phyloP scores from a whole-genome alignment of 2,329 filamentous ascomycete species.

The Aspergillus oerlinghausenensis region DNA sequence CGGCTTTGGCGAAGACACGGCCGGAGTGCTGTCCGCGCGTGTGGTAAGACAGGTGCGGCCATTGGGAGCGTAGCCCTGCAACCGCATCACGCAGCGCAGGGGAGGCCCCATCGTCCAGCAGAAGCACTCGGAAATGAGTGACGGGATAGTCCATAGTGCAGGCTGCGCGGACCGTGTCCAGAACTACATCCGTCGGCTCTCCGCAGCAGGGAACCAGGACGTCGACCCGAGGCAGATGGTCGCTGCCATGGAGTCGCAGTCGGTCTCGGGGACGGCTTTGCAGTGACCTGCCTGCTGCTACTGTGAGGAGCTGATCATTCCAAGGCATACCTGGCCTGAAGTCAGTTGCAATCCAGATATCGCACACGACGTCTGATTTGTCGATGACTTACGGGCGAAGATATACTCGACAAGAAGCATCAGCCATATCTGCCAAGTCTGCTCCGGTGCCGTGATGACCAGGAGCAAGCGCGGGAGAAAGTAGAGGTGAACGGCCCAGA shows the following conservation, averaged over 20 bases:
- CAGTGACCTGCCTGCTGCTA: conserved; percentile 12
- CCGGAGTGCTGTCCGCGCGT: conserved; percentile 43
- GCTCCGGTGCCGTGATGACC: conserved; percentile 3
- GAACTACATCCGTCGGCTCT: conserved; percentile 52
- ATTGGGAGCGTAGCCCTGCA: conserved; percentile 35
- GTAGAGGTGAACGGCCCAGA: conserved; percentile 18
- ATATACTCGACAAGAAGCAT: conserved; percentile 23
- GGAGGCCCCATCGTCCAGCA: conserved; percentile 54
- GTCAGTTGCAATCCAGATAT: not conserved
- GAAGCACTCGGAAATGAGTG: conserved; percentile 50
- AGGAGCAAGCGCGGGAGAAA: conserved; percentile 15
- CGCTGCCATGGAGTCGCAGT: conserved; percentile 26
- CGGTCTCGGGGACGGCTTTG: conserved; percentile 12
- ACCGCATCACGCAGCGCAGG: conserved; percentile 39
- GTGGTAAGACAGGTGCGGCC: conserved; percentile 51
- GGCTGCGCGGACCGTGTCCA: conserved; percentile 55
- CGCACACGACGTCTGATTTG: not conserved
- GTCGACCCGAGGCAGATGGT: conserved; percentile 51
- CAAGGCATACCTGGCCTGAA: conserved; percentile 14
- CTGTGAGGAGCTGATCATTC: conserved; percentile 21
- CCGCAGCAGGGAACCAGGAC: conserved; percentile 56
- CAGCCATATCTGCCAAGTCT: conserved; percentile 24
- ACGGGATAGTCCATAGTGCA: conserved; percentile 53
- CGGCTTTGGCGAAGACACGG: conserved; percentile 33
- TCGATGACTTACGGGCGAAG: conserved; percentile 19